phyloP scores from a whole-genome alignment of 179 eudicot genomes.

The Silene coronaria region DNA sequence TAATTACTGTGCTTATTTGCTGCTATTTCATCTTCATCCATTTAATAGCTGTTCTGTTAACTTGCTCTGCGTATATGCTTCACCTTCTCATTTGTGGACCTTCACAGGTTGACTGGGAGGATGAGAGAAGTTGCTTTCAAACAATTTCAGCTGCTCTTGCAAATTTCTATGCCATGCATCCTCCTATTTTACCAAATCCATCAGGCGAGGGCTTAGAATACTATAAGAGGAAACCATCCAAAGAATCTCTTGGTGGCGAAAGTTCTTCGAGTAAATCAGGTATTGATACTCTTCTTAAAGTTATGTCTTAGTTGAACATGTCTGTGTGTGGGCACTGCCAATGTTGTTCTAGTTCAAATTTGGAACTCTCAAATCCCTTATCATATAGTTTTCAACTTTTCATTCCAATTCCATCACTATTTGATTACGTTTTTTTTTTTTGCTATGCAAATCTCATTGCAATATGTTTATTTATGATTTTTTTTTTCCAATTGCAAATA shows the following conservation, averaged over 20 bases:
- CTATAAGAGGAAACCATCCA: slow-evolving; percentile 42
- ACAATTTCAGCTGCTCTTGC: slow-evolving; percentile 86
- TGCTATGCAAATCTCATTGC: too few species aligned
- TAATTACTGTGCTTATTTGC: slow-evolving; percentile 29
- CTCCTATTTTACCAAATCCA: slow-evolving; percentile 92
- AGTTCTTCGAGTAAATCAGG: slow-evolving; percentile 27
- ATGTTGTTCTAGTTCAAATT: too few species aligned
- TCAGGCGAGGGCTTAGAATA: slow-evolving; percentile 66
- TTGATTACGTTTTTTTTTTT: too few species aligned
- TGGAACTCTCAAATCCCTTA: too few species aligned
- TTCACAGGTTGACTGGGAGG: slow-evolving; percentile 84
- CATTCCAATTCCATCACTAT: too few species aligned
- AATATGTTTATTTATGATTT: too few species aligned
- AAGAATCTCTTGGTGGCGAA: slow-evolving; percentile 29
- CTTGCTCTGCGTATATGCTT: not conserved
- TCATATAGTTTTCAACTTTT: too few species aligned
- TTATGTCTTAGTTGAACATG: not conserved
- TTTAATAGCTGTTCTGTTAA: not conserved
- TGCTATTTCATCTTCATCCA: not conserved
- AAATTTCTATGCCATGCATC: slow-evolving; percentile 90
- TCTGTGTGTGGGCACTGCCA: too few species aligned
- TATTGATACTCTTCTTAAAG: slow-evolving; percentile 20
- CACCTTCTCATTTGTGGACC: slow-evolving; percentile 16
- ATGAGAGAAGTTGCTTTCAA: slow-evolving; percentile 81
- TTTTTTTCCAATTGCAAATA: too few species aligned